These are phyloP conservation scores for Peziza echinospora DNA, from an alignment of 495 filamentous ascomycete genomes.

Conservation along the genomic window DNA sequence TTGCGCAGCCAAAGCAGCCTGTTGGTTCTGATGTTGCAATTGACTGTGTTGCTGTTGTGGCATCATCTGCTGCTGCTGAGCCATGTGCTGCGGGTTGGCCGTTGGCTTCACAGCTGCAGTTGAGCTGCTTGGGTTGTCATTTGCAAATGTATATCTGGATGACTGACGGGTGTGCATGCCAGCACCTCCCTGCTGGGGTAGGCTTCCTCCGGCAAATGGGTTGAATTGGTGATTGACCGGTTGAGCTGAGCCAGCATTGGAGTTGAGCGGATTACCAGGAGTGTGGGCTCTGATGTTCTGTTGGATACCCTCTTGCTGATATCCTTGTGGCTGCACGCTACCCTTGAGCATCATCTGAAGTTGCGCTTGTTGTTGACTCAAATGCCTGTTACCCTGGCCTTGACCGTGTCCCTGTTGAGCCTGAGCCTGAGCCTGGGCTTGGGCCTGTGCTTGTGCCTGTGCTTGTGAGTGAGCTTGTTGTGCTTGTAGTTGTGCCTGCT, in stretches of 20 bases:
- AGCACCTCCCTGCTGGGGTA: slow-evolving; percentile 43
- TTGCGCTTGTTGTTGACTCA: neutral
- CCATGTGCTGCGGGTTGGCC: slow-evolving; percentile 64
- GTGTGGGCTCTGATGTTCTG: slow-evolving; percentile 19
- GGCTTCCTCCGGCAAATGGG: neutral
- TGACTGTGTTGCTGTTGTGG: slow-evolving; percentile 40
- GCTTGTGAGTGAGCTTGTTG: slow-evolving; percentile 14
- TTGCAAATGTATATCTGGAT: slow-evolving; percentile 75
- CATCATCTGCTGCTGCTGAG: slow-evolving; percentile 79
- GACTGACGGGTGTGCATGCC: slow-evolving; percentile 49
- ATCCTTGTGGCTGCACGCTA: neutral
- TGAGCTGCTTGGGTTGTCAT: slow-evolving; percentile 37
- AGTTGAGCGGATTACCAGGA: neutral
- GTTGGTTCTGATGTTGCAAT: no score
- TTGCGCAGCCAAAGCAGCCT: slow-evolving; percentile 34
- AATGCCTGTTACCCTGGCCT: no score
- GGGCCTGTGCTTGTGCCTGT: slow-evolving; percentile 1
- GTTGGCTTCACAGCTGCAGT: slow-evolving; percentile 54
- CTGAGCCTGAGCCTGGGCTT: neutral
- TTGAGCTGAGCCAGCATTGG: slow-evolving; percentile 23
- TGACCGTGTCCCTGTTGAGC: neutral
- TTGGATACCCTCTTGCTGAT: slow-evolving; percentile 20
- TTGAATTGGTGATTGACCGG: slow-evolving; percentile 11
- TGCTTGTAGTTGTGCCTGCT: slow-evolving; percentile 8
- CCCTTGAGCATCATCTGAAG: neutral